A percentile compares a stretch with the other conserved stretches of the same genome.
Evolutionary conservation across 176 grass and related monocot species (phyloP).

Genomic region (Triticum urartu): DNA sequence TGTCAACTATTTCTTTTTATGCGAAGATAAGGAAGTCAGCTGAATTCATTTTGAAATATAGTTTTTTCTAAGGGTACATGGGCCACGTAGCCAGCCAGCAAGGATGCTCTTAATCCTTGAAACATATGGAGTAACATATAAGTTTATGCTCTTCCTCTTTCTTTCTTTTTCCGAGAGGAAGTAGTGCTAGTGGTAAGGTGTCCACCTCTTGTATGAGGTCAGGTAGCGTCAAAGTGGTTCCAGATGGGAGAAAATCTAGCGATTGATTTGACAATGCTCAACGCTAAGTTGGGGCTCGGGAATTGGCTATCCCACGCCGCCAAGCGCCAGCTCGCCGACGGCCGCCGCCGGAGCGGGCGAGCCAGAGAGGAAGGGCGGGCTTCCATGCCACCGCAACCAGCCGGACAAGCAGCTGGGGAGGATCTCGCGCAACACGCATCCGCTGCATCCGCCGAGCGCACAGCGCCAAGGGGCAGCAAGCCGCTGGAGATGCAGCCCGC

Average conservation of each 20-base stretch:
- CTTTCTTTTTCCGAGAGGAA: neutral
- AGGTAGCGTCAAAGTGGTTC: neutral
- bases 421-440: too few species aligned
- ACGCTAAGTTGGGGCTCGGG: neutral
- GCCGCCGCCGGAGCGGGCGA: too few species aligned
- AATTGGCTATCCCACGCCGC: too few species aligned
- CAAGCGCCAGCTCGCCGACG: too few species aligned
- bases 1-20: slow-evolving; percentile 35
- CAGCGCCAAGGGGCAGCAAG: too few species aligned
- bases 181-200: too few species aligned
- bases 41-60: slow-evolving; percentile 11
- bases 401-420: too few species aligned
- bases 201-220: neutral
- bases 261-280: neutral
- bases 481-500: too few species aligned
- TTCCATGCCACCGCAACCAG: too few species aligned
- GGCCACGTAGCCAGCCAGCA: neutral
- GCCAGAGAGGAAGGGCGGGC: too few species aligned
- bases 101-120: neutral
- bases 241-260: neutral
- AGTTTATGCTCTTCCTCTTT: neutral
- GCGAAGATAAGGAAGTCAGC: neutral
- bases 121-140: neutral
- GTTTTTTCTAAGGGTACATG: neutral
- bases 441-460: too few species aligned